Conservation (phyloP, 2,329 filamentous ascomycete species). For the Fusarium multiceps region DNA sequence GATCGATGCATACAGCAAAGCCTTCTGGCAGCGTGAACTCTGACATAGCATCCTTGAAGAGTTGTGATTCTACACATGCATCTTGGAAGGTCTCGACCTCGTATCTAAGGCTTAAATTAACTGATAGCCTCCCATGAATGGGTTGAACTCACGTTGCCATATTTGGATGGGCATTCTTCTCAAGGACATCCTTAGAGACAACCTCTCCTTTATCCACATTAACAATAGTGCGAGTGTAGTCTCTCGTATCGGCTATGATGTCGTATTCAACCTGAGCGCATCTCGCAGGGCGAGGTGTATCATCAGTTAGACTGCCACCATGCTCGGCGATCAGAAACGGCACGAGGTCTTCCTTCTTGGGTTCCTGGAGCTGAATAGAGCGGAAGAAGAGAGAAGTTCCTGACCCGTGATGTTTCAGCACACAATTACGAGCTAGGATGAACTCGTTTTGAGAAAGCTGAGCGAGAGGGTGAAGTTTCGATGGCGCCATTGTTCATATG, state of each 20-base stretch:
- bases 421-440: slow-evolving; percentile 56
- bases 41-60: slow-evolving; percentile 59
- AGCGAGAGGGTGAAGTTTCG: slow-evolving; percentile 58
- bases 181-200: slow-evolving; percentile 41
- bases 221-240: slow-evolving; percentile 54
- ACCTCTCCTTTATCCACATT: slow-evolving; percentile 51
- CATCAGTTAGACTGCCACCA: neutral
- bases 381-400: slow-evolving; percentile 58
- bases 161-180: slow-evolving; percentile 51
- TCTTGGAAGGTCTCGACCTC: slow-evolving; percentile 49
- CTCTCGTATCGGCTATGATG: slow-evolving; percentile 48
- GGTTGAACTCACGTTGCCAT: slow-evolving; percentile 46
- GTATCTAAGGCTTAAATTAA: neutral
- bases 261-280: slow-evolving; percentile 60
- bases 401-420: slow-evolving; percentile 51
- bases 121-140: neutral
- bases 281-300: slow-evolving; percentile 55
- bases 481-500: neutral
- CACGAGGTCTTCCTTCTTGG: slow-evolving; percentile 67
- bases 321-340: slow-evolving; percentile 64
- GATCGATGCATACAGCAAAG: slow-evolving; percentile 59
- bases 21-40: slow-evolving; percentile 43
- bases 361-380: slow-evolving; percentile 70
- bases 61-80: slow-evolving; percentile 54
- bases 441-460: slow-evolving; percentile 64